Percentiles rank a stretch among this genome's conserved stretches.
phyloP scores from a whole-genome alignment of 441 rosid genomes.

The Adansonia rubrostipa region DNA sequence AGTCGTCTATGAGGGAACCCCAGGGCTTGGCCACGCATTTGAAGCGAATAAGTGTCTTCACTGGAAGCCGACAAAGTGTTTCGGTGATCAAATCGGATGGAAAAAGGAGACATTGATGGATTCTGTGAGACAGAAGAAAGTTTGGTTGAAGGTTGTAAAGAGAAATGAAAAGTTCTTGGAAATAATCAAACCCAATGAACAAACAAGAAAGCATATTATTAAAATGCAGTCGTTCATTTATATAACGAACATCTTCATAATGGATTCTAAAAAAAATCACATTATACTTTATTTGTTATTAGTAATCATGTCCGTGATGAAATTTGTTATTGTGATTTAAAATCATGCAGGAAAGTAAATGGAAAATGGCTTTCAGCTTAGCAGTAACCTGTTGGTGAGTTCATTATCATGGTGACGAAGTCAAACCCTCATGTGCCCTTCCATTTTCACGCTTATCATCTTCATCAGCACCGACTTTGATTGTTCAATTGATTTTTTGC shows the following conservation, averaged over 20 bases:
- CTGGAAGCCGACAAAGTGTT: neutral
- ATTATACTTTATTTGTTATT: too few relatives aligned
- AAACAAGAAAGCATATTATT: too few relatives aligned
- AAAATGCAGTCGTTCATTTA: too few relatives aligned
- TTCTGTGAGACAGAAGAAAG: neutral
- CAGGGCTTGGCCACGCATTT: constrained; percentile 16
- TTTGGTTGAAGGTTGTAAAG: neutral
- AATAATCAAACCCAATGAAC: neutral
- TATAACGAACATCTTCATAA: too few relatives aligned
- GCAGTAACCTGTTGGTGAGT: neutral
- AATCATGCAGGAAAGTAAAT: neutral
- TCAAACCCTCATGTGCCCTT: constrained; percentile 2
- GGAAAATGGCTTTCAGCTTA: neutral
- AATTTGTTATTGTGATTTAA: too few relatives aligned
- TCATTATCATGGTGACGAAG: neutral
- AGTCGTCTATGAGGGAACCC: constrained; percentile 9
- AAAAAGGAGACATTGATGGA: neutral
- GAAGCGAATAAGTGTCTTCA: neutral
- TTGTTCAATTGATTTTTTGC: too few relatives aligned
- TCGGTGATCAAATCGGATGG: neutral
- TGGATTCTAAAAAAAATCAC: too few relatives aligned
- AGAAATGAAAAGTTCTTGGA: neutral
- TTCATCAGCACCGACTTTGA: too few relatives aligned
- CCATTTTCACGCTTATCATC: too few relatives aligned
- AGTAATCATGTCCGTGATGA: too few relatives aligned